Evolutionary conservation across 2,329 filamentous ascomycete species (phyloP).

Genomic region (Ilyonectria destructans): DNA sequence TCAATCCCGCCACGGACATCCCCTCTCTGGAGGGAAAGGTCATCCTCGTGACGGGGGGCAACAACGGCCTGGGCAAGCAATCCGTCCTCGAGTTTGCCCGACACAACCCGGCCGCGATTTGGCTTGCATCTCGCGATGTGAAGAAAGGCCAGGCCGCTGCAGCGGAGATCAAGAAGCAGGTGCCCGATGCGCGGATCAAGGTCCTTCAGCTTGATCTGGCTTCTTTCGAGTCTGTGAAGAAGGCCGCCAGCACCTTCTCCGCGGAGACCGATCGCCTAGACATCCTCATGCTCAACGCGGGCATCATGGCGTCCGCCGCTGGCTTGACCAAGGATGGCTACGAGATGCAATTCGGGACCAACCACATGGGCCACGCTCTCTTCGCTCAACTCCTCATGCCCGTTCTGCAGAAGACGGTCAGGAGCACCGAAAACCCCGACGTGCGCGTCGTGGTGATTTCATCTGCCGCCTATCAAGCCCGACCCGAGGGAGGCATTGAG

Average conservation of each 20-base stretch:
- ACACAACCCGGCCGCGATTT: constrained; percentile 30
- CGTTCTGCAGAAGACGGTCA: constrained; percentile 48
- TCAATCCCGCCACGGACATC: constrained; percentile 55
- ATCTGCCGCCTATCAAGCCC: constrained; percentile 6
- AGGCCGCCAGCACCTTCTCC: constrained; percentile 57
- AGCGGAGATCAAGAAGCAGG: constrained; percentile 52
- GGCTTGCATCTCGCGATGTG: constrained; percentile 53
- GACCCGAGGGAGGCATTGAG: constrained; percentile 2
- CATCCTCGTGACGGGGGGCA: constrained; percentile 89
- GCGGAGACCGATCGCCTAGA: constrained; percentile 55
- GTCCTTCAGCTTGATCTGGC: constrained; percentile 63
- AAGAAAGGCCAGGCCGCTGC: constrained; percentile 55
- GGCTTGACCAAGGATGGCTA: constrained; percentile 57
- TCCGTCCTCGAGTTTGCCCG: constrained; percentile 30
- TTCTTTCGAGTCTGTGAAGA: constrained; percentile 60
- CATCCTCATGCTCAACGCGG: constrained; percentile 59
- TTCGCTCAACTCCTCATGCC: constrained; percentile 59
- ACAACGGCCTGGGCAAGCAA: constrained; percentile 69
- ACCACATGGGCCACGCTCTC: constrained; percentile 66
- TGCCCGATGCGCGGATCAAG: constrained; percentile 42
- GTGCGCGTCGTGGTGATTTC: constrained; percentile 48
- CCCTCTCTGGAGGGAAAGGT: constrained; percentile 82
- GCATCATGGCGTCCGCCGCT: constrained; percentile 24
- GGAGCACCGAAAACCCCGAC: constrained; percentile 35
- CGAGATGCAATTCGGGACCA: constrained; percentile 66